Conservation (phyloP, 352 stramenopile genomes). For the Globisporangium echinulatum region DNA sequence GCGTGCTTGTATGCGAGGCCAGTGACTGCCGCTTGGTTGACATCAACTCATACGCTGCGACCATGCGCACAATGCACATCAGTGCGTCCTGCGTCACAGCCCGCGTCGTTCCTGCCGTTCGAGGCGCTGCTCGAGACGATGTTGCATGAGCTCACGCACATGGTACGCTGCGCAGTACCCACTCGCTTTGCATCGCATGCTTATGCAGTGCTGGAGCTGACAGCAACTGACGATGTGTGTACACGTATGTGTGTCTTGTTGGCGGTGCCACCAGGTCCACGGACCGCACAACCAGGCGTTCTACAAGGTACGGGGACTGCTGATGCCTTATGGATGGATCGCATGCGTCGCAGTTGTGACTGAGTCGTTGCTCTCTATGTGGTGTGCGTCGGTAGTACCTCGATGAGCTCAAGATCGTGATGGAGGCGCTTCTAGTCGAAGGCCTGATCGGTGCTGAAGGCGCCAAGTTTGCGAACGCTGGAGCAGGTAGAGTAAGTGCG, state of each 20-base stretch:
- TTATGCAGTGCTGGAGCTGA: background rate
- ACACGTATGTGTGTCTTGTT: background rate
- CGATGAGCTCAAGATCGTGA: constrained; percentile 52
- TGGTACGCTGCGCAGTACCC: constrained; percentile 18
- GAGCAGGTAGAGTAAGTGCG: constrained; percentile 29
- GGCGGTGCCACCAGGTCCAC: constrained; percentile 15
- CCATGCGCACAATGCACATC: background rate
- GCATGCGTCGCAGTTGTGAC: background rate
- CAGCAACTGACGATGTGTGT: too few species aligned
- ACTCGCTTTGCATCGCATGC: background rate
- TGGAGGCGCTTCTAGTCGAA: constrained; percentile 51
- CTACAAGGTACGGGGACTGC: constrained; percentile 30
- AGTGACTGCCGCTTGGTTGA: too few species aligned
- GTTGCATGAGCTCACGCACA: constrained; percentile 70
- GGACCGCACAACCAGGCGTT: constrained; percentile 62
- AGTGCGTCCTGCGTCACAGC: constrained; percentile 32
- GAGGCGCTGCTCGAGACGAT: constrained; percentile 63
- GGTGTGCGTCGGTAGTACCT: constrained; percentile 22
- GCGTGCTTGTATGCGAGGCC: background rate
- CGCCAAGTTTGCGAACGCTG: constrained; percentile 36
- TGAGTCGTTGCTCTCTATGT: background rate
- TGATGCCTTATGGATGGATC: too few species aligned
- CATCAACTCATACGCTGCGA: too few species aligned
- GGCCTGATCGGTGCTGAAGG: constrained; percentile 36
- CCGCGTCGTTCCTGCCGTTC: constrained; percentile 33